These are phyloP conservation scores for Mentha longifolia DNA, from an alignment of 257 asterid species.

Conservation along the genomic window DNA sequence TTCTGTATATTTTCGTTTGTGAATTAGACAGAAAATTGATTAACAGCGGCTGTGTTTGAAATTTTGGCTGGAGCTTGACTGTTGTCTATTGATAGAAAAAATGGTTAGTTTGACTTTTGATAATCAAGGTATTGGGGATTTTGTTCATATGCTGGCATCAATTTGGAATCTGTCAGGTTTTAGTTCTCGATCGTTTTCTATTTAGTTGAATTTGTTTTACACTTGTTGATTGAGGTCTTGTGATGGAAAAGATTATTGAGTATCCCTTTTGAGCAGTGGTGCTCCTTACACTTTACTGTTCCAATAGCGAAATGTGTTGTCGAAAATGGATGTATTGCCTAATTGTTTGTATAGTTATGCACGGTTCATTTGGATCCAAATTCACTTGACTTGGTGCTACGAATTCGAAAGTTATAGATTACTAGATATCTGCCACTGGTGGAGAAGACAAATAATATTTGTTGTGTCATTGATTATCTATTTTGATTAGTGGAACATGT, in stretches of 20 bases:
- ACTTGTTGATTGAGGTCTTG: not conserved
- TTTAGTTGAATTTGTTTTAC: not conserved
- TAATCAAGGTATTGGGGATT: slow-evolving; percentile 23
- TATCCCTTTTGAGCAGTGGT: not conserved
- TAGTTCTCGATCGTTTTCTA: slow-evolving; percentile 1
- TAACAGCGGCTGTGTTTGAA: not conserved
- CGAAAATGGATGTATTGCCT: slow-evolving; percentile 2
- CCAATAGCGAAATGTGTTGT: not conserved
- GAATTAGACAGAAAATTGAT: not conserved
- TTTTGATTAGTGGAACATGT: slow-evolving; percentile 17
- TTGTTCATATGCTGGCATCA: slow-evolving; percentile 1
- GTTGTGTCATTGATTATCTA: slow-evolving; percentile 3
- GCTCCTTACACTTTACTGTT: not conserved
- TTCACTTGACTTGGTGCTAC: not conserved
- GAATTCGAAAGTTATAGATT: slow-evolving; percentile 16
- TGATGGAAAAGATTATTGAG: too few species aligned
- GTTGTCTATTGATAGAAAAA: not conserved
- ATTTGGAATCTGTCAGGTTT: not conserved
- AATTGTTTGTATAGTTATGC: slow-evolving; percentile 18
- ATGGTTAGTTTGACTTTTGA: slow-evolving; percentile 12
- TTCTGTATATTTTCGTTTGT: not conserved
- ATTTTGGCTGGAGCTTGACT: slow-evolving; percentile 15
- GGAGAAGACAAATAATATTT: not conserved
- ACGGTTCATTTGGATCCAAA: slow-evolving; percentile 15
- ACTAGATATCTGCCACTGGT: slow-evolving; percentile 20